Percentiles rank a stretch among this genome's conserved stretches.
Evolutionary conservation across 257 asterid species (phyloP).

Genomic region (Vinca minor): DNA sequence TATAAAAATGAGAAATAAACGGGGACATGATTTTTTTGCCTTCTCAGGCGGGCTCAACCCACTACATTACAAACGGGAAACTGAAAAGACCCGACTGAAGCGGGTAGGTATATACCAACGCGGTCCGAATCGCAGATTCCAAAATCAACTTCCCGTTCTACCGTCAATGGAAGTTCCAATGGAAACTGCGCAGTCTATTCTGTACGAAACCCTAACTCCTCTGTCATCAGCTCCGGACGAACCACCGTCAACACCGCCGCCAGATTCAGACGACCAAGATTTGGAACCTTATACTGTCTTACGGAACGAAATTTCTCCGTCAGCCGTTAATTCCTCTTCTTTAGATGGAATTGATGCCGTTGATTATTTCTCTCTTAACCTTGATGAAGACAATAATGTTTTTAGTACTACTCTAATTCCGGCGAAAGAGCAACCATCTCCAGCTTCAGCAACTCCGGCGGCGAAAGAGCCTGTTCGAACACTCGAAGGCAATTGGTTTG

Average conservation of each 20-base stretch:
- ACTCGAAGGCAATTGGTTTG: conserved; percentile 87
- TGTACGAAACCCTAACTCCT: conserved; percentile 65
- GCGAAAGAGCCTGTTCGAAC: conserved; percentile 27
- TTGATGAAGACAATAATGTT: conserved; percentile 27
- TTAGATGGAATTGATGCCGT: conserved; percentile 46
- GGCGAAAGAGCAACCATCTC: conserved; percentile 16
- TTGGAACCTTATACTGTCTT: conserved; percentile 48
- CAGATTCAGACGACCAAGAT: conserved; percentile 26
- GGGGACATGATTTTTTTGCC: too few relatives aligned
- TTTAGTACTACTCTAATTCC: conserved; percentile 13
- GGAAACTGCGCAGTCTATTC: conserved; percentile 31
- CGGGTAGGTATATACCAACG: too few relatives aligned
- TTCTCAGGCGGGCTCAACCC: too few relatives aligned
- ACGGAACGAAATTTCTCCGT: conserved; percentile 56
- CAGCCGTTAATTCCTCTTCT: conserved; percentile 25
- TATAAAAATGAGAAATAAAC: too few relatives aligned
- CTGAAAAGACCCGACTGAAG: too few relatives aligned
- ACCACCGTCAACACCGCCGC: conserved; percentile 6
- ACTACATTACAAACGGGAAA: too few relatives aligned
- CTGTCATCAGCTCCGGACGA: conserved; percentile 25
- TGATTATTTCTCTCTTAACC: conserved; percentile 83
- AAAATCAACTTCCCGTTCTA: too few relatives aligned
- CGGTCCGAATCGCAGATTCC: not conserved
- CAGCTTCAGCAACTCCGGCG: conserved; percentile 16
- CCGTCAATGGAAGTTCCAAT: too few relatives aligned